phyloP scores from a whole-genome alignment of 2,329 filamentous ascomycete species.

The Allantophomopsis lycopodina region DNA sequence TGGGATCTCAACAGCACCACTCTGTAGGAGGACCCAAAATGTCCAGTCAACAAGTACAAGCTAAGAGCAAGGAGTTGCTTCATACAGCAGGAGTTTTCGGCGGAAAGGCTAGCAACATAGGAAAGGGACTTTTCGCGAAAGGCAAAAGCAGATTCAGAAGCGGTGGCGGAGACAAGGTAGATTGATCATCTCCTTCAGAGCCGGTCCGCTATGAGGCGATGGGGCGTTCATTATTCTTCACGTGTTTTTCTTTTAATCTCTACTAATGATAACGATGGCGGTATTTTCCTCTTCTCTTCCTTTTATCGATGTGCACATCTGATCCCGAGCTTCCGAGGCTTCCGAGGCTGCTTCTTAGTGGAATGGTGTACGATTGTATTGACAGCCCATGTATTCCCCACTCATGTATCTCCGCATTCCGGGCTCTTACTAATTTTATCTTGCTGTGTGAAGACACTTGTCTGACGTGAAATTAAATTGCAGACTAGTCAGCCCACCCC shows the following conservation, averaged over 20 bases:
- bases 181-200: conserved; percentile 41
- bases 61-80: conserved; percentile 79
- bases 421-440: no score
- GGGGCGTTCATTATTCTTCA: conserved; percentile 11
- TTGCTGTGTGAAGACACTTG: no score
- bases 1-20: conserved; percentile 13
- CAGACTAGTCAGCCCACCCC: not conserved
- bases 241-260: conserved; percentile 6
- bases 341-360: not conserved
- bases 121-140: conserved; percentile 84
- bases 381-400: no score
- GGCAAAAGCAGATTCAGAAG: conserved; percentile 67
- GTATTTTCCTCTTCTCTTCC: conserved; percentile 8
- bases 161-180: conserved; percentile 69
- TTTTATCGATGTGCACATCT: conserved; percentile 1
- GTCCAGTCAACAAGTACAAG: conserved; percentile 24
- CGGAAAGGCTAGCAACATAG: conserved; percentile 61
- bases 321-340: not conserved
- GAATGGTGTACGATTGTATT: no score
- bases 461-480: no score
- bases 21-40: conserved; percentile 11
- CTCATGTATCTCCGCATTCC: no score
- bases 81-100: conserved; percentile 64
- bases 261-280: conserved; percentile 13
- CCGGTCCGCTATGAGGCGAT: conserved; percentile 16